Evolutionary conservation across 2,329 filamentous ascomycete genomes (phyloP), one percentile per base, ranked within the genome.

Genomic region (Chaetomium olivaceum): DNA sequence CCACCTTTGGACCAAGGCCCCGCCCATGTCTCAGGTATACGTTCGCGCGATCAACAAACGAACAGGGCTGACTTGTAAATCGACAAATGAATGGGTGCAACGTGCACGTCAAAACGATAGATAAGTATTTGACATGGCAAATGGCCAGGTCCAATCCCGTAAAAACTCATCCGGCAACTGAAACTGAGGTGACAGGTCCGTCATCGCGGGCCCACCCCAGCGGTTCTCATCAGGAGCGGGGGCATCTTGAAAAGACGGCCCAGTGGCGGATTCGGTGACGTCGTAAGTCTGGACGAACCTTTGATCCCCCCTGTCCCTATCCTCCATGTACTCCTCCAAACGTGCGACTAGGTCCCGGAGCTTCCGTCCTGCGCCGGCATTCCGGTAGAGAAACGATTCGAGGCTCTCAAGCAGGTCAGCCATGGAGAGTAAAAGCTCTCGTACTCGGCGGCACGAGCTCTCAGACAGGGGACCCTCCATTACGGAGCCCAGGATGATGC

Each of bases 111-210:
- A 67, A 50, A 69, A 69, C 21, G 67, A 68, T 11, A 68, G 33
- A 62, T 69, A 69, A 11, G 19, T 66, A 33, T 62, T 68, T 4
- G 67, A 62, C 63, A 59, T 66, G 27, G 56, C 46, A 54, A 63
- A 63, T 19, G 61, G 61, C 61, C 61, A 69, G 21, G 65, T 69
- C 67, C 67, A 68, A 43, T 68, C 67, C 59, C 54, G 55, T 4
- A 69, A 56, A 16, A 69, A 52, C 55, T 69, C 67, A 46, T 67
- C 67, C 21, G 67, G 67, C 52, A 69, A 56, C 50, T 69, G 67
- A 29, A 69, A 69, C 60, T 69, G 65, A 12, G 60, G 62, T 27
- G 67, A 65, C 54, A 67, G 58, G 54, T 65, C 67, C n/a, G 62
- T 43, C 29, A 69, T 19, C 25, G 12, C 64, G 25, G 61, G 11